Conservation (phyloP, 139 green algal species). For the Astrephomene gubernaculifera region DNA sequence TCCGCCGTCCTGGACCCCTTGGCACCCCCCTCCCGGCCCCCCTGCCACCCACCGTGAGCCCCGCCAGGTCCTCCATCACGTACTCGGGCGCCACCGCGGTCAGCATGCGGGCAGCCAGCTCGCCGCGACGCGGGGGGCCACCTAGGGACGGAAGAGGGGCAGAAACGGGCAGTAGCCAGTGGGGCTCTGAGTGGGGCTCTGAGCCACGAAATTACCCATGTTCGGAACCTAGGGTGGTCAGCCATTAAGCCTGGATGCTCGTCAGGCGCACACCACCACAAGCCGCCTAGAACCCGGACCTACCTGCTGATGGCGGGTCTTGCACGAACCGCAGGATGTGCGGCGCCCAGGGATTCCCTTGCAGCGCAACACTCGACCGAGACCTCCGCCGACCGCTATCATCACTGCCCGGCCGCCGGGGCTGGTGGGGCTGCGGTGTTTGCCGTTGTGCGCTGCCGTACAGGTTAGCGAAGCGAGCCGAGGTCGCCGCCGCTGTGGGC, state of each 20-base stretch:
- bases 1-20: neutral
- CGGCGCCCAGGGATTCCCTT: conserved; percentile 43
- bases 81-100: conserved; percentile 31
- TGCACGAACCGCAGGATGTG: conserved; percentile 53
- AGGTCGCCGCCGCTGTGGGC: neutral
- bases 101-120: conserved; percentile 50
- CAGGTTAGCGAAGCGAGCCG: conserved; percentile 26
- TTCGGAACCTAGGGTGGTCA: too few relatives aligned
- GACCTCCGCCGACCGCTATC: neutral
- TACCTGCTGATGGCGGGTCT: conserved; percentile 10
- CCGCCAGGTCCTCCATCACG: conserved; percentile 33
- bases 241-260: too few relatives aligned
- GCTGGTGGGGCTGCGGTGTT: conserved; percentile 20
- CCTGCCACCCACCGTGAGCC: conserved; percentile 16
- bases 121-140: neutral
- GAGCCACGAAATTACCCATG: too few relatives aligned
- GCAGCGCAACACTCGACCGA: neutral
- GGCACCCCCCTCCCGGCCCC: neutral
- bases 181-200: too few relatives aligned
- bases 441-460: conserved; percentile 5
- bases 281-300: too few relatives aligned
- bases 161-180: neutral
- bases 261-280: too few relatives aligned
- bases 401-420: neutral
- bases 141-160: neutral